Base-by-base conservation (phyloP, 2,329 filamentous ascomycete genomes). In the Colletotrichum karsti region DNA sequence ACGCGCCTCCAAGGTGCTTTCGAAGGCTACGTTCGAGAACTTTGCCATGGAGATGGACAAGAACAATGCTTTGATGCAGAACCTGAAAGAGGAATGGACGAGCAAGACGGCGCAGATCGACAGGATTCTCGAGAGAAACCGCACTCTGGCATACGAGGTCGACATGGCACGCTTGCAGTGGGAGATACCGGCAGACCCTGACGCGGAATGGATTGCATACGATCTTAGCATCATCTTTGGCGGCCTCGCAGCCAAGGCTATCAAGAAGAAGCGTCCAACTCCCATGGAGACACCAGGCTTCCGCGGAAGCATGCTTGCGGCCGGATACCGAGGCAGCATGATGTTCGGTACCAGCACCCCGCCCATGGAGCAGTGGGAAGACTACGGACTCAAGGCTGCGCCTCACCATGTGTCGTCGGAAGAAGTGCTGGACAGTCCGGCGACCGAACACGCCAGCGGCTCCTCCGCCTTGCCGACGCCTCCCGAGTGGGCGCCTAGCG, bases 31-130 rank as follows among this genome's bases (percentile, higher is more conserved):
- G 3, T 68, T 68, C 15, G 65, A 68, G 13, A 68, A 54, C 46
- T 69, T 64, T 7, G 63, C 66, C 10, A 41, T 61, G 37, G 69
- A 63, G 5, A 71, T 71, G 15, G 74, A 65, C 39, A 57, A 74
- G n/a, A 78, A 76, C 26, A 77, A 77, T 28, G 71, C 75, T 5
- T 69, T 82, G 35, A 73, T 77, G 8, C 79, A 81, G 51, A 77
- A 81, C 53, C 69, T 83, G 7, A 78, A 76, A 63, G 77, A 76
- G 26, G 79, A 82, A 37, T 83, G 81, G 81, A 80, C 81, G 22
- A 72, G 75, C 18, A 76, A 77, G 2, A 74, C 77, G 7, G 72
- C 73, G 12, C 74, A 77, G 18, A 72, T 81, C 54, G 73, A 77
- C 30, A 74, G 72, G 20, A 74, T 82, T 48, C 70, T 82, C 18